Percentiles rank a stretch among this genome's conserved stretches.
Evolutionary conservation across 108 stramenopile species (phyloP).

Genomic region (Fragilariopsis cylindrus): DNA sequence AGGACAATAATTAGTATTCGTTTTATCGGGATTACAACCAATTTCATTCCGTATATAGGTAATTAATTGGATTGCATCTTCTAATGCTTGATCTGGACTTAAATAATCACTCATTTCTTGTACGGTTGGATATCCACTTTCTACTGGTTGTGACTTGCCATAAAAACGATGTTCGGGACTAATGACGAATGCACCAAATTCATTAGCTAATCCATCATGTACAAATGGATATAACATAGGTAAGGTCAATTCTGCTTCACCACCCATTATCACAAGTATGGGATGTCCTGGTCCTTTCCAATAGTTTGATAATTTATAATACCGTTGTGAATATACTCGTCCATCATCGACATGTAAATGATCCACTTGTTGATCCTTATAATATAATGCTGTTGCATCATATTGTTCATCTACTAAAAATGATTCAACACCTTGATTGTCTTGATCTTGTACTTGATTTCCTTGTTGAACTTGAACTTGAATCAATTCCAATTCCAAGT

Average conservation of each 20-base stretch:
- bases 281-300: slow-evolving; percentile 76
- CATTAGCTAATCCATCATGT: slow-evolving; percentile 37
- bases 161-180: slow-evolving; percentile 68
- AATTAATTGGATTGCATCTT: slow-evolving; percentile 26
- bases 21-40: slow-evolving; percentile 24
- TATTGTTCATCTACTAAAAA: slow-evolving; percentile 4
- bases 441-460: too few species aligned
- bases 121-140: slow-evolving; percentile 13
- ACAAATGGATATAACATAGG: slow-evolving; percentile 51
- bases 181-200: slow-evolving; percentile 57
- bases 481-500: too few species aligned
- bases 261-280: slow-evolving; percentile 74
- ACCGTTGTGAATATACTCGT: slow-evolving; percentile 47
- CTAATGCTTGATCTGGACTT: slow-evolving; percentile 55
- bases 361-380: slow-evolving; percentile 53
- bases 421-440: not conserved
- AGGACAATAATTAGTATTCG: slow-evolving; percentile 63
- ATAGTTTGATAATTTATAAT: slow-evolving; percentile 49
- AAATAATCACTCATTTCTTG: slow-evolving; percentile 33
- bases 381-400: slow-evolving; percentile 35
- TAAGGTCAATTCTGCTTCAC: slow-evolving; percentile 60
- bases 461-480: too few species aligned
- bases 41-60: slow-evolving; percentile 12
- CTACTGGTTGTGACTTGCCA: slow-evolving; percentile 45
- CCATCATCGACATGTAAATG: slow-evolving; percentile 42